Base-by-base conservation (phyloP, 495 filamentous ascomycete genomes). In the Aspergillus nanangensis region DNA sequence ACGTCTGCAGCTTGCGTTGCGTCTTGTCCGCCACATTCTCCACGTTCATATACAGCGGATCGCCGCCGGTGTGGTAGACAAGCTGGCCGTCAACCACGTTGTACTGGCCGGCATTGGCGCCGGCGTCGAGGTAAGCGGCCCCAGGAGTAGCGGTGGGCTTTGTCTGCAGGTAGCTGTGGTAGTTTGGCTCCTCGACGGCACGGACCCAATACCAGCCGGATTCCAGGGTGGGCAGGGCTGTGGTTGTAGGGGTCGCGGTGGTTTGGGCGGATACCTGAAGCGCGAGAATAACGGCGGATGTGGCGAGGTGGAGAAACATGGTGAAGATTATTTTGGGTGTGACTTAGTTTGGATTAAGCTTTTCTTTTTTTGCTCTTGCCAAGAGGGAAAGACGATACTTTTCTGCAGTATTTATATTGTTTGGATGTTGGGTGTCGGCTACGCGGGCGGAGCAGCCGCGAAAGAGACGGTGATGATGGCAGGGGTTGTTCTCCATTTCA, bases 121-220 rank as follows among this genome's bases (percentile, higher is more conserved):
- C 41, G 5, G 38, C 3, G 31, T 34, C 47, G 20, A 49, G 39
- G 23, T 49, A 38, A 8, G 39, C 47, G 5, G 33, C 19, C 9
- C 37, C 33, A 1, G 47, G 39, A 7, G 39, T 38, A 10, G 19
- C 39, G 21, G 38, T 49, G 1, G 47, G 47, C n/a, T 43, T 42
- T 21, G 39, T 41, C 23, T 49, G 47, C 20, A 49, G 47, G 31
- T 49, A 49, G 38, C 38, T 49, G 39, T 49, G 47, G 47, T 37
- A 49, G 32, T 49, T 29, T 8, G 47, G 47, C 8, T 34, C 34
- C 29, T 11, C 47, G 31, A 49, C 47, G 22, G 39, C 47, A 32
- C 47, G 47, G 32, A 49, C 29, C 19, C 33, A 49, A 17, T 36
- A 49, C 47, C 47, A 49, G 39, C 23, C 38, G 10, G 39, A 20